Conservation (phyloP, 2,329 filamentous ascomycete species). For the Monilinia fructicola region DNA sequence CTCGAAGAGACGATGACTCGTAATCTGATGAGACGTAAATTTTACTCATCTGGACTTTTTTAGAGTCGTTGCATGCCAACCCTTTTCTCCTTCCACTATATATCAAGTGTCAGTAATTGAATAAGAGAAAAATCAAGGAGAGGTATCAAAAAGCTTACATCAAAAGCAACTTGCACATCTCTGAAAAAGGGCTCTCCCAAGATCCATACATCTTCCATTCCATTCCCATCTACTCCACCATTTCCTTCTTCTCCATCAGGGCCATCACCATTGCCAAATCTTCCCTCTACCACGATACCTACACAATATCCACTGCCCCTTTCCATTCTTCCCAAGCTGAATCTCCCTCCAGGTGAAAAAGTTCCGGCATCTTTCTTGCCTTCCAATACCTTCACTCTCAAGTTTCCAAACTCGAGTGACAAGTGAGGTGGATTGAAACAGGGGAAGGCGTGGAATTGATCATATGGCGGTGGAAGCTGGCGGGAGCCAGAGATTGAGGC, state of each 20-base stretch:
- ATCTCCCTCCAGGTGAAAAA: constrained; percentile 28
- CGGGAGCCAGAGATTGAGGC: constrained; percentile 30
- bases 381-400: constrained; percentile 28
- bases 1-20: not conserved
- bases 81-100: constrained; percentile 22
- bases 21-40: not conserved
- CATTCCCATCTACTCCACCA: constrained; percentile 20
- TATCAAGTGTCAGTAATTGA: not conserved
- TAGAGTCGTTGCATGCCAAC: constrained; percentile 22
- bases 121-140: rapidly evolving
- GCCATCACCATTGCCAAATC: constrained; percentile 20
- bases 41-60: not conserved
- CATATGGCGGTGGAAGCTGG: constrained; percentile 28
- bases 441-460: constrained; percentile 33
- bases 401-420: constrained; percentile 30
- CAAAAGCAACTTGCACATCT: constrained; percentile 33
- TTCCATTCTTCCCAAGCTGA: constrained; percentile 31
- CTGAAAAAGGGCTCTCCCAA: constrained; percentile 35
- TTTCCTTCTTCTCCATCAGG: not conserved
- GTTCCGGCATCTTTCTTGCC: constrained; percentile 26
- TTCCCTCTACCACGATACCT: constrained; percentile 31
- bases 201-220: constrained; percentile 31
- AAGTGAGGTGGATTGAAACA: constrained; percentile 32
- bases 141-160: constrained; percentile 26
- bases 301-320: constrained; percentile 33